These are phyloP conservation scores for Diutina sp. DNA, from an alignment of 1,139 yeast genomes.

Conservation along the genomic window DNA sequence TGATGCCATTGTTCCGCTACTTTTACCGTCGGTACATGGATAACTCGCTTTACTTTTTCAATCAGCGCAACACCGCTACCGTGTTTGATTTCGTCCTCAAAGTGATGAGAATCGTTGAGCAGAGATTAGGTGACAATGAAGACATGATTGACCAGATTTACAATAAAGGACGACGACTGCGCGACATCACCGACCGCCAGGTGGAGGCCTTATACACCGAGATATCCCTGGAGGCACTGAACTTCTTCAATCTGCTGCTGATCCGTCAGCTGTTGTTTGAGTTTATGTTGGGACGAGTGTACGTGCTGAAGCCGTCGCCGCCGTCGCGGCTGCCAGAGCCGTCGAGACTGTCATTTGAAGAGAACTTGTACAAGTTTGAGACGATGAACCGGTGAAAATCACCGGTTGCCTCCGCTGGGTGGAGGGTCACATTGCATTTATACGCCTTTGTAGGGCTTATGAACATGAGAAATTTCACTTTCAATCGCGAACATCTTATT, in stretches of 20 bases:
- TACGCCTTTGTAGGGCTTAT: not conserved
- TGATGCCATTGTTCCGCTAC: constrained; percentile 2
- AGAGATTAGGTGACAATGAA: not conserved
- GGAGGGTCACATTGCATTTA: not conserved
- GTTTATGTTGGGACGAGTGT: not conserved
- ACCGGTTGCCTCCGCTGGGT: not conserved
- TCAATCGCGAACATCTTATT: not conserved
- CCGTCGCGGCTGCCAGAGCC: not conserved
- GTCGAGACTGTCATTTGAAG: not conserved
- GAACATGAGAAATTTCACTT: not conserved
- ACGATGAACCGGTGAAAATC: not conserved
- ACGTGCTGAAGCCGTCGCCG: not conserved
- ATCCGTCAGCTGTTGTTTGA: not conserved
- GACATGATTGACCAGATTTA: not conserved
- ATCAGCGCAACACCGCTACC: not conserved
- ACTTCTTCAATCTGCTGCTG: not conserved
- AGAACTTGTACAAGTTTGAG: not conserved
- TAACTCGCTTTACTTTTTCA: not conserved
- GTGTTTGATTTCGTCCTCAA: not conserved
- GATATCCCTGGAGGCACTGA: not conserved
- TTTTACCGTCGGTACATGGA: not conserved
- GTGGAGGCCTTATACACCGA: not conserved
- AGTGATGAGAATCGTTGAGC: not conserved
- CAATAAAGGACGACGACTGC: not conserved
- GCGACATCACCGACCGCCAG: not conserved